These are phyloP conservation scores for Allium cepa DNA, from an alignment of 106 monocot genomes.

Conservation along the genomic window DNA sequence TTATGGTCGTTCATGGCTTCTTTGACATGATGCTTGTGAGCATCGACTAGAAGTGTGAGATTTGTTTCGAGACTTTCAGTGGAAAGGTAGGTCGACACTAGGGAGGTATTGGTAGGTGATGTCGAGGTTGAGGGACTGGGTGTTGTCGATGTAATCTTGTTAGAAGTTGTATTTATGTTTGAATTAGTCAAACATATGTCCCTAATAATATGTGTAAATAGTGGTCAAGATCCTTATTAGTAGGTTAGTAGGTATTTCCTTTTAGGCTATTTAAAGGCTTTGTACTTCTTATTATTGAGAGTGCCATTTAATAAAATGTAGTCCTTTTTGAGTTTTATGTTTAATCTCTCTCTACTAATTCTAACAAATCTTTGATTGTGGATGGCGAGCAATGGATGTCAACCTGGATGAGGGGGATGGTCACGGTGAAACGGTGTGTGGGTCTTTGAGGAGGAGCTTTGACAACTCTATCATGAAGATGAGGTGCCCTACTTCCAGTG, in stretches of 20 bases:
- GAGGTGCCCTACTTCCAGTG: neutral
- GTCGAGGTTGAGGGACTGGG: slow-evolving; percentile 8
- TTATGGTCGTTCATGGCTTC: neutral
- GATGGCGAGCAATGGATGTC: neutral
- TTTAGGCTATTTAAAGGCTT: too few species aligned
- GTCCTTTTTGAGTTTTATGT: too few species aligned
- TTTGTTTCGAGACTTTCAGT: neutral
- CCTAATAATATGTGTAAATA: too few species aligned
- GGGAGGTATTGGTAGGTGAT: slow-evolving; percentile 11
- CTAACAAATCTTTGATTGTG: too few species aligned
- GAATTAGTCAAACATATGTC: too few species aligned
- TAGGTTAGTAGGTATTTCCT: too few species aligned
- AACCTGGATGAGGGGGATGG: neutral
- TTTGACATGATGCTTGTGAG: slow-evolving; percentile 2
- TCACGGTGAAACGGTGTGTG: neutral
- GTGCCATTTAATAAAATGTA: too few species aligned
- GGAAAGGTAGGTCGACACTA: neutral
- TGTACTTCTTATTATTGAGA: too few species aligned
- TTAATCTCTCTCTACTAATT: too few species aligned
- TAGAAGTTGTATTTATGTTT: too few species aligned
- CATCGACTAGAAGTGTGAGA: neutral
- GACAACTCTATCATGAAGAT: neutral
- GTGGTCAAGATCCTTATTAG: too few species aligned
- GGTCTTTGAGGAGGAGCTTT: neutral
- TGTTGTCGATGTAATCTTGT: neutral